A percentile compares a stretch with the other conserved stretches of the same genome.
These are phyloP conservation scores for Trichoderma cornu-damae DNA, from an alignment of 2,329 filamentous ascomycete species.

Conservation along the genomic window DNA sequence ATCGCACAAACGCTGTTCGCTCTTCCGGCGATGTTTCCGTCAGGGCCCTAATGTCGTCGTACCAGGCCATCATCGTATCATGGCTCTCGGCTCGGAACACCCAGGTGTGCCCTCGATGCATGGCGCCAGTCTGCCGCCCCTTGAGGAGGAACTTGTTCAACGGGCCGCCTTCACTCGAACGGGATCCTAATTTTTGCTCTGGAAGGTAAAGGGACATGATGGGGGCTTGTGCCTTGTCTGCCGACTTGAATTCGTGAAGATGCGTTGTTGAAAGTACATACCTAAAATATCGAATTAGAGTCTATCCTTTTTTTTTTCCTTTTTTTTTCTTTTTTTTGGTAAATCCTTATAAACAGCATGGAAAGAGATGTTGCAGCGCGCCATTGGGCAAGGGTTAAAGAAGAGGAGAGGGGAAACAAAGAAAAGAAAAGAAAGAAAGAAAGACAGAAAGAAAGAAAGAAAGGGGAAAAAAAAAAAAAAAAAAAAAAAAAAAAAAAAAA, in stretches of 20 bases:
- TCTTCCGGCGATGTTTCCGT: slow-evolving; percentile 87
- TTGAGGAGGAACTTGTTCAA: slow-evolving; percentile 99
- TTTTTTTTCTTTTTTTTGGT: too few species aligned
- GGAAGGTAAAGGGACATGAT: slow-evolving; percentile 95
- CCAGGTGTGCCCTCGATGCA: slow-evolving; percentile 79
- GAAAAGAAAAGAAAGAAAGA: too few species aligned
- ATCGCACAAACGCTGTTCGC: slow-evolving; percentile 78
- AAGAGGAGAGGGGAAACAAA: too few species aligned
- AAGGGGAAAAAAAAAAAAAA: background rate
- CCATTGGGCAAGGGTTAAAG: too few species aligned
- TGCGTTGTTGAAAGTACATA: slow-evolving; percentile 95
- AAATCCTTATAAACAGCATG: too few species aligned
- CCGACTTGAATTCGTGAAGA: slow-evolving; percentile 98
- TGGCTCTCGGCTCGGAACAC: slow-evolving; percentile 67
- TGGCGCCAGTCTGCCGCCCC: slow-evolving; percentile 83
- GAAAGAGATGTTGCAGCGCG: too few species aligned
- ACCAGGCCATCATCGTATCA: slow-evolving; percentile 97
- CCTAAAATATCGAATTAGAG: slow-evolving; percentile 43
- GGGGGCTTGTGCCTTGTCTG: slow-evolving; percentile 83
- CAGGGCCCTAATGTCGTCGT: slow-evolving; percentile 83
- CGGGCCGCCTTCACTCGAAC: slow-evolving; percentile 73
- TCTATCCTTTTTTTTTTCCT: too few species aligned
- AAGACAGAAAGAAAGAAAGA: background rate
- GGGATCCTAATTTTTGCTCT: slow-evolving; percentile 91
- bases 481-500: background rate